Evolutionary conservation across 352 stramenopile species (phyloP), one percentile per base, ranked within the genome.

Genomic region (Phytopythium boreale): DNA sequence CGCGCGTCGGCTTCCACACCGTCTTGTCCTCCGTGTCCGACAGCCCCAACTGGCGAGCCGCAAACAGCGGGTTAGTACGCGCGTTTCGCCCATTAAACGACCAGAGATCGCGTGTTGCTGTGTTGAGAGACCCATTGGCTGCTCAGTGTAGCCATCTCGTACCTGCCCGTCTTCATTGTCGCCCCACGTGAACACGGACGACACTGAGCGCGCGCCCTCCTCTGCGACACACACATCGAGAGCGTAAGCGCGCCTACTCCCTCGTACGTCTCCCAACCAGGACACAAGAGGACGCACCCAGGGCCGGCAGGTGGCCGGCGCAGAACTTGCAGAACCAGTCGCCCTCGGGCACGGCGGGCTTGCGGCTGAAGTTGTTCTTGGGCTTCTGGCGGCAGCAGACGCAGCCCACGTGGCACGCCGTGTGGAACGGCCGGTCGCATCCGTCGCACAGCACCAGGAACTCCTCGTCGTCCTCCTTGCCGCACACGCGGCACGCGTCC

Each of bases 261-360:
- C 22, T 24, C n/a, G 12, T 9, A 2, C 6, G 14, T 15, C 20
- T 5, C 4, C 26, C 20, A 14, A 26, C 31, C 41, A 20, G 0
- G 2, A 19, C 20, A 55, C n/a, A n/a, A n/a, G 36, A 29, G 24
- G 4, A 52, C 72, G 50, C 39, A 90, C 83, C 74, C 24, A 87
- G 72, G 19, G 66, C 26, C 41, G 83, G 76, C 29, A 88, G 62
- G 47, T 75, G 85, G 26, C 81, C 85, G 15, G 81, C 80, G 63
- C 85, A 93, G 51, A 93, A 90, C 71, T 93, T 93, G 81, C 85
- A 92, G 63, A 92, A 93, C 85, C 85, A 93, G 69, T 93, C 85
- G 63, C 85, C 85, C 27, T 93, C 82, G 36, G 85, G 85, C 61
- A 93, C 85, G 1, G 81, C 69, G 14, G 80, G 82, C 62, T 90